Base-by-base conservation (phyloP, 495 filamentous ascomycete species). In the Daldinia decipiens region DNA sequence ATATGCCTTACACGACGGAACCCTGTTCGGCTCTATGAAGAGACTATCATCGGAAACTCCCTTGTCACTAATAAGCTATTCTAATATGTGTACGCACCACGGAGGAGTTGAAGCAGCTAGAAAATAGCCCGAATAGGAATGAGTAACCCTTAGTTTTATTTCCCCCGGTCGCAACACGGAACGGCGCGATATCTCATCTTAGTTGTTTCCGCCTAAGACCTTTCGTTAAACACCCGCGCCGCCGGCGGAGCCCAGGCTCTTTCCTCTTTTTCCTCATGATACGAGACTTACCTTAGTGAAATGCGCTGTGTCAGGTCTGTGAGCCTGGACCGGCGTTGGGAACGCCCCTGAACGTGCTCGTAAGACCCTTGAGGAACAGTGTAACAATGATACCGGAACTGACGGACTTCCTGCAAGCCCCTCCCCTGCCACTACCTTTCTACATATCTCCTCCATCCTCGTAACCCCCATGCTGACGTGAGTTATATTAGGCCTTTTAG, bases 341-440 rank as follows among this genome's bases (percentile, higher is more conserved):
- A 66, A 27, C 59, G 60, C 60, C 61, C 61, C 70, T 68, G 70
- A 61, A 62, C 60, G 56, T 66, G 51, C 56, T 65, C 60, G 65
- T 56, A 62, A 58, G 60, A 36, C 29, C 50, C 59, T 55, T 32
- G 52, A 68, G 58, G 62, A 52, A 69, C 52, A 53, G 62, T 69
- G 70, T 66, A 69, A 73, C 70, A 21, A 73, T 73, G 58, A 61
- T 73, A 65, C 70, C 70, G 70, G 70, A 73, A 73, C 64, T 63
- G 62, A 69, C 70, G 70, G 70, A 66, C 70, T 3, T 73, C 61
- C 70, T 73, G 70, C 70, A 73, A 69, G 65, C 66, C 62, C 61
- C 70, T 65, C 62, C 69, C 61, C 65, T 72, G 65, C 56, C 68
- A 29, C 27, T 39, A 60, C n/a, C 21, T 59, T 17, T 39, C 31